phyloP scores from a whole-genome alignment of 1,284 basidiomycete genomes.

The Trichosporon sp. region DNA sequence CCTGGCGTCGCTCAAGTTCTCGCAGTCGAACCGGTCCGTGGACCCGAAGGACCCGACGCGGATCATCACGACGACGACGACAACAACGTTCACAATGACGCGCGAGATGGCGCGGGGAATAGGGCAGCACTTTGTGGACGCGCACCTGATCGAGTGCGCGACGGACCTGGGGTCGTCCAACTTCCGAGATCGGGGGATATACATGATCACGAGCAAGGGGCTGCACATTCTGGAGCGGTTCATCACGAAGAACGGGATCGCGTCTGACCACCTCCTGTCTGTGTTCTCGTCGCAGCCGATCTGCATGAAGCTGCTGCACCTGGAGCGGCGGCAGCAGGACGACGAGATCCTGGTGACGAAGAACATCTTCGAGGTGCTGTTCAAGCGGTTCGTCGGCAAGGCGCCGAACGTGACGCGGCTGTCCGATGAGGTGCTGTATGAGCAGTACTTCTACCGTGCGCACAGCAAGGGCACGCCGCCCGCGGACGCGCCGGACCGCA shows the following conservation, averaged over 20 bases:
- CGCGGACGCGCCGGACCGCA: constrained; percentile 42
- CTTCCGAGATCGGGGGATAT: constrained; percentile 97
- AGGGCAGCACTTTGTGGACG: constrained; percentile 99
- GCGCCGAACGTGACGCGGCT: constrained; percentile 64
- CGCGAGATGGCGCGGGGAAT: constrained; percentile 99
- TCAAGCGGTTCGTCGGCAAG: constrained; percentile 87
- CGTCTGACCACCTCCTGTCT: constrained; percentile 74
- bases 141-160: constrained; percentile 93
- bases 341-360: constrained; percentile 97
- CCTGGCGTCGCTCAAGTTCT: constrained; percentile 93
- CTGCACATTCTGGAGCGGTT: constrained; percentile 97
- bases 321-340: constrained; percentile 85
- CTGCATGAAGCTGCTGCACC: constrained; percentile 94
- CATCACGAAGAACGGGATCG: constrained; percentile 97
- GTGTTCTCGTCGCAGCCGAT: constrained; percentile 93
- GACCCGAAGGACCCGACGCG: constrained; percentile 96
- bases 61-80: constrained; percentile 97
- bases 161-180: constrained; percentile 78
- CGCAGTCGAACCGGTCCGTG: constrained; percentile 94
- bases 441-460: constrained; percentile 41
- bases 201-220: constrained; percentile 93
- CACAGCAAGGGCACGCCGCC: constrained; percentile 26
- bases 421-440: constrained; percentile 43
- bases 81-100: constrained; percentile 99
- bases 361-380: constrained; percentile 88